Evolutionary conservation across 768 basidiomycete genomes (phyloP).

Genomic region (Hydnum rufescens): DNA sequence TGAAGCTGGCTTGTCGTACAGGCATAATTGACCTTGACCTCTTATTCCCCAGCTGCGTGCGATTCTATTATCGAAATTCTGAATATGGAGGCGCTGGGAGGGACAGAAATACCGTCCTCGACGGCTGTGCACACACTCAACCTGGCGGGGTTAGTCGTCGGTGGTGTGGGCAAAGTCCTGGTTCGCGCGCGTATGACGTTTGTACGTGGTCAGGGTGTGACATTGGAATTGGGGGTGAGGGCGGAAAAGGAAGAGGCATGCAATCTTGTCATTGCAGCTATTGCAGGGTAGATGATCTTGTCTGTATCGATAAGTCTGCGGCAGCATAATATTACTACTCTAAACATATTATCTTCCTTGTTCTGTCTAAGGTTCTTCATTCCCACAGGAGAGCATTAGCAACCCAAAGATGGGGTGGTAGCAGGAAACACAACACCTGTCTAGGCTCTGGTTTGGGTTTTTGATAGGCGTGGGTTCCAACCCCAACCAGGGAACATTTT

Average conservation of each 20-base stretch:
- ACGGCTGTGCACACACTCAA: slow-evolving; percentile 86
- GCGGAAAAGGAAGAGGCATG: slow-evolving; percentile 81
- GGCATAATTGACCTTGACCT: slow-evolving; percentile 9
- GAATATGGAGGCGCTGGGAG: slow-evolving; percentile 92
- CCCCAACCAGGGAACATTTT: too few species aligned
- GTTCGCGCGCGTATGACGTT: slow-evolving; percentile 93
- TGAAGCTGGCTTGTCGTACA: not conserved
- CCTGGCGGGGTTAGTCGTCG: slow-evolving; percentile 72
- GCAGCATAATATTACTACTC: too few species aligned
- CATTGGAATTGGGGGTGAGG: slow-evolving; percentile 74
- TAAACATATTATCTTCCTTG: too few species aligned
- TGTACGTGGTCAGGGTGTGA: slow-evolving; percentile 75
- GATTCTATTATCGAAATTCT: slow-evolving; percentile 91
- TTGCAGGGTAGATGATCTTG: slow-evolving; percentile 23
- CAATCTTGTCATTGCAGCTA: slow-evolving; percentile 74
- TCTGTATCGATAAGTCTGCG: not conserved
- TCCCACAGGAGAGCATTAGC: too few species aligned
- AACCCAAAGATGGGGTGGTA: too few species aligned
- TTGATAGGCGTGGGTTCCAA: too few species aligned
- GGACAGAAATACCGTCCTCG: slow-evolving; percentile 63
- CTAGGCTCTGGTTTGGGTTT: too few species aligned
- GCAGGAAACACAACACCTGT: too few species aligned
- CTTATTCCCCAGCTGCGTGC: slow-evolving; percentile 51
- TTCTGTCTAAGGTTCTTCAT: too few species aligned
- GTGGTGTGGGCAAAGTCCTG: slow-evolving; percentile 91